Conservation (phyloP, 257 asterid species). For the Rauvolfia tetraphylla region DNA sequence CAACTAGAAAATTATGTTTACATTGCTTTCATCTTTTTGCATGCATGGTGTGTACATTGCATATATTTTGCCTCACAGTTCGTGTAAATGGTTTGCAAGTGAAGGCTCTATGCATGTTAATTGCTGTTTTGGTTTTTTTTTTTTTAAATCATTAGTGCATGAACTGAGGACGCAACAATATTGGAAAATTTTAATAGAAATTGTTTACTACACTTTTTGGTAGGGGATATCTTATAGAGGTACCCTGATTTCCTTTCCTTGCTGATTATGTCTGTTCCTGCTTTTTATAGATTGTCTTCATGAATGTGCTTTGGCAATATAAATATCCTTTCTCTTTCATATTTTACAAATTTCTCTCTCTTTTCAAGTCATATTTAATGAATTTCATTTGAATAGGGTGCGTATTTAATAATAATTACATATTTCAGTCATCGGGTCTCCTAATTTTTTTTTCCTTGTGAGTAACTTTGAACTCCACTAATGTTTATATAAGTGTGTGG, state of each 20-base stretch:
- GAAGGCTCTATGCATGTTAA: not conserved
- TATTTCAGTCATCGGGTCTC: not conserved
- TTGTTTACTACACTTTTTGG: not conserved
- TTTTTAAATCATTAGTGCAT: not conserved
- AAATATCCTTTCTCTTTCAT: not conserved
- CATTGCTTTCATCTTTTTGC: not conserved
- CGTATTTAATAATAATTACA: not conserved
- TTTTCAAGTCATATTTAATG: not conserved
- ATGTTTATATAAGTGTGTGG: constrained; percentile 11
- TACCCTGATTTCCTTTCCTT: not conserved
- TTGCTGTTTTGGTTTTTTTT: not conserved
- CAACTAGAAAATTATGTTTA: not conserved
- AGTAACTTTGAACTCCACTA: constrained; percentile 6
- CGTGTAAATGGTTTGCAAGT: not conserved
- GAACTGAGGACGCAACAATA: not conserved
- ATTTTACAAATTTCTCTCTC: not conserved
- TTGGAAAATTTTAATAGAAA: not conserved
- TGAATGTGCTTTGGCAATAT: not conserved
- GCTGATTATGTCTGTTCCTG: not conserved
- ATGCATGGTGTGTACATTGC: not conserved
- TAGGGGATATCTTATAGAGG: no score
- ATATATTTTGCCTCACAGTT: not conserved
- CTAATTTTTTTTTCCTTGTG: not conserved
- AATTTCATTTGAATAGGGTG: not conserved
- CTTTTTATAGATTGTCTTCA: not conserved